Evolutionary conservation across 768 basidiomycete genomes (phyloP).

Genomic region (Amanita subjunquillea): DNA sequence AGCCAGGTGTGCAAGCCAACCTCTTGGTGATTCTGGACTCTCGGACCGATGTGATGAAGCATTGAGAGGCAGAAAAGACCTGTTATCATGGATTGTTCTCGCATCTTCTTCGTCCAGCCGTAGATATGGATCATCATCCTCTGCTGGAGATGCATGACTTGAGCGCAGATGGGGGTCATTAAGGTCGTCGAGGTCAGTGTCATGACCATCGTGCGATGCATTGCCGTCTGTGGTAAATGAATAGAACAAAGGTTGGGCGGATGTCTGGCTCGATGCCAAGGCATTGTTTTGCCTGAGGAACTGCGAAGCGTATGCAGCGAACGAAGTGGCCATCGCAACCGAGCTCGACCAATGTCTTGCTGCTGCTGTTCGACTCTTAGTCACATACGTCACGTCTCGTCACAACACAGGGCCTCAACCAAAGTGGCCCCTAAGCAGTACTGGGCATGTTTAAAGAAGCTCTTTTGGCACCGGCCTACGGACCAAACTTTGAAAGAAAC

Average conservation of each 20-base stretch:
- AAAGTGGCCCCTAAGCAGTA: no score
- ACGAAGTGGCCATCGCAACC: constrained; percentile 48
- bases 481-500: no score
- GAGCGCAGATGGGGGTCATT: constrained; percentile 65
- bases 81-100: constrained; percentile 17
- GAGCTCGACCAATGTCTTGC: constrained; percentile 8
- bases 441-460: no score
- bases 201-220: constrained; percentile 40
- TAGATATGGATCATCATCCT: constrained; percentile 72
- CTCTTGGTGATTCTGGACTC: constrained; percentile 30
- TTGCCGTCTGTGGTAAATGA: constrained; percentile 70
- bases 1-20: constrained; percentile 73
- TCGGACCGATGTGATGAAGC: constrained; percentile 21
- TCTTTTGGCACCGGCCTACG: no score
- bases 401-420: neutral
- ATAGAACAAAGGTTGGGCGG: constrained; percentile 80
- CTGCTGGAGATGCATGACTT: constrained; percentile 27
- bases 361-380: neutral
- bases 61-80: constrained; percentile 24
- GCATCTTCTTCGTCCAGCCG: constrained; percentile 59
- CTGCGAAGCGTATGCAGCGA: constrained; percentile 76
- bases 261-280: constrained; percentile 39
- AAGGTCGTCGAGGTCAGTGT: constrained; percentile 54
- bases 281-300: constrained; percentile 46
- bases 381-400: neutral